Base-by-base conservation (phyloP, 2,329 filamentous ascomycete genomes). In the Aureobasidium sp. region DNA sequence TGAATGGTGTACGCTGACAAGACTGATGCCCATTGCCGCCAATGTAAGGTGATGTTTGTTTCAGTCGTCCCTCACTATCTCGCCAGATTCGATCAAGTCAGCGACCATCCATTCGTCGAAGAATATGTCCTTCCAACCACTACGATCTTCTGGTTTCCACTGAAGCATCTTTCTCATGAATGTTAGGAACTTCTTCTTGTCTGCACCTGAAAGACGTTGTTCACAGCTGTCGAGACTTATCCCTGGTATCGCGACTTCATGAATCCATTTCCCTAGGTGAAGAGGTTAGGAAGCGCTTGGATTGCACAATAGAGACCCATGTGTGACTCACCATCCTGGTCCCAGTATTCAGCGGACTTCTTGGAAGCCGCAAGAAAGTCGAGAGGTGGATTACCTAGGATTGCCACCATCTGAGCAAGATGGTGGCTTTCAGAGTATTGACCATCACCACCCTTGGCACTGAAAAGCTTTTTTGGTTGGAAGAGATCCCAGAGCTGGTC, bases 401-500 rank as follows among this genome's bases (percentile, higher is more conserved):
- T 47, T 17, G 65, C 64, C 34, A 68, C 62, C 65, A 67, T 59
- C 41, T 63, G 52, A 17, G 32, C 43, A 52, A 63, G 46, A 48
- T 57, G 61, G 34, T 50, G 61, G 36, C 52, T 55, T n/a, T 55
- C 52, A 55, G 63, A 64, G 61, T 74, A 74, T 3, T 65, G 65
- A n/a, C 66, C 65, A 32, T 68, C 65, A 43, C 65, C 59, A 44
- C 67, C 63, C 15, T 63, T 60, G 9, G 68, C 63, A 63, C 61
- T 41, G 61, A 76, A 75, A 13, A 77, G 62, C 44, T 69, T 68
- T 24, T 70, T 67, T 10, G 66, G 67, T 62, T 77, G 67, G 51
- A 74, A 76, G 2, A 75, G 39, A 48, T 76, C 71, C 74, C 74
- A 77, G 27, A 75, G 65, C 72, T 74, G 27, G 59, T 46, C 29